phyloP scores from a whole-genome alignment of 768 basidiomycete genomes.

The Rubroboletus satanas region DNA sequence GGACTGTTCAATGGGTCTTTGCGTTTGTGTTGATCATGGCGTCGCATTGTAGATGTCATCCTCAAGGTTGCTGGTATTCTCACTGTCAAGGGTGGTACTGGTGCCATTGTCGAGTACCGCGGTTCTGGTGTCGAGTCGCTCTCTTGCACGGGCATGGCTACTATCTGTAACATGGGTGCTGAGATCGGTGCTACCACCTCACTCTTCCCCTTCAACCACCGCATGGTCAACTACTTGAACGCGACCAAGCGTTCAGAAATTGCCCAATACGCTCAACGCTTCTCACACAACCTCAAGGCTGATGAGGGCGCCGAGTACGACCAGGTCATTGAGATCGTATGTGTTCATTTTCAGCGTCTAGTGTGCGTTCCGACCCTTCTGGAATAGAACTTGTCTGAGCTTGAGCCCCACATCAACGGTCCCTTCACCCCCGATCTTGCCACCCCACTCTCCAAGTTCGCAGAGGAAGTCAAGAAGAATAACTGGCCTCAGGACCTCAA shows the following conservation, averaged over 20 bases:
- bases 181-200: slow-evolving; percentile 99
- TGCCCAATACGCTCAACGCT: slow-evolving; percentile 82
- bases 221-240: slow-evolving; percentile 90
- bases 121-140: slow-evolving; percentile 94
- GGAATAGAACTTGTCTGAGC: slow-evolving; percentile 82
- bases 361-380: not conserved
- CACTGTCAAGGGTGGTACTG: slow-evolving; percentile 99
- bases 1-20: slow-evolving; percentile 9
- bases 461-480: slow-evolving; percentile 87
- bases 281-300: slow-evolving; percentile 86
- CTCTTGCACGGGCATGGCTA: slow-evolving; percentile 98
- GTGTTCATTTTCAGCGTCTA: slow-evolving; percentile 24
- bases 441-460: slow-evolving; percentile 96
- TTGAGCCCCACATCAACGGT: slow-evolving; percentile 99
- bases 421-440: slow-evolving; percentile 99
- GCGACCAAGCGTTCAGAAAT: slow-evolving; percentile 92
- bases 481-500: slow-evolving; percentile 95
- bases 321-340: slow-evolving; percentile 84
- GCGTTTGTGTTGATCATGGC: slow-evolving; percentile 6
- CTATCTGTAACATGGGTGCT: slow-evolving; percentile 99
- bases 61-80: slow-evolving; percentile 98
- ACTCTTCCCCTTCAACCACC: slow-evolving; percentile 95
- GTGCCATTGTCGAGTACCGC: slow-evolving; percentile 96
- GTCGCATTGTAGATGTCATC: slow-evolving; percentile 70
- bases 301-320: slow-evolving; percentile 92